Conservation (phyloP, 768 basidiomycete genomes). For the Antrodiella citrinella region DNA sequence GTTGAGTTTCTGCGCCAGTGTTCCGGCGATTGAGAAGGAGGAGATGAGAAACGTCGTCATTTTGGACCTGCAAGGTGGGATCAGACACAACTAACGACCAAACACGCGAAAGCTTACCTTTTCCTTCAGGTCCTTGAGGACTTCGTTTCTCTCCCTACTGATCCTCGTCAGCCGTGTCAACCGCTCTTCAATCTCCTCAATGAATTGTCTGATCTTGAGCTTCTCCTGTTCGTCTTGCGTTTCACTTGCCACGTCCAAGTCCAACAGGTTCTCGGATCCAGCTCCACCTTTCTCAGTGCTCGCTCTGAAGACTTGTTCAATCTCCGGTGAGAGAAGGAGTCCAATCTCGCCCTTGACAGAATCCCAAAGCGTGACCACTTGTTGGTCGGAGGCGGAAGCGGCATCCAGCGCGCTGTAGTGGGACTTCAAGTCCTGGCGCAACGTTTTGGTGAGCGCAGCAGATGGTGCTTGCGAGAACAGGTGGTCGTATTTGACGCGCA, state of each 20-base stretch:
- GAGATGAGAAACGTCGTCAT: constrained; percentile 93
- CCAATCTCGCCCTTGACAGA: constrained; percentile 56
- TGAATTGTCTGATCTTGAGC: constrained; percentile 54
- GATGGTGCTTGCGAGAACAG: constrained; percentile 83
- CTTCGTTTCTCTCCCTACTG: constrained; percentile 74
- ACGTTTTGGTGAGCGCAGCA: constrained; percentile 57
- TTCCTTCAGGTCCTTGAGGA: constrained; percentile 91
- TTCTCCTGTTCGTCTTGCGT: constrained; percentile 57
- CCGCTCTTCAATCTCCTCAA: constrained; percentile 71
- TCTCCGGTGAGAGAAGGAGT: constrained; percentile 47
- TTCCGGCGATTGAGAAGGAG: constrained; percentile 87
- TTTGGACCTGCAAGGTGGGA: constrained; percentile 61
- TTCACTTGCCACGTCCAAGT: constrained; percentile 61
- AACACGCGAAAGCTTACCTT: constrained; percentile 46
- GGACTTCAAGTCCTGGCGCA: constrained; percentile 74
- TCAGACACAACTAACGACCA: not conserved
- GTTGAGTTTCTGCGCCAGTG: constrained; percentile 69
- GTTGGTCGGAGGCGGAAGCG: constrained; percentile 70
- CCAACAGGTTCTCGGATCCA: constrained; percentile 45
- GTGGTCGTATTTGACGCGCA: constrained; percentile 83
- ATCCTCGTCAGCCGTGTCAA: constrained; percentile 77
- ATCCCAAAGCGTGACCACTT: constrained; percentile 69
- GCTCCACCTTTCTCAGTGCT: constrained; percentile 33
- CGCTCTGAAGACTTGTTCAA: constrained; percentile 58
- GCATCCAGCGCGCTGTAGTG: constrained; percentile 66